Percentiles rank a stretch among this genome's conserved stretches.
Evolutionary conservation across 2,329 filamentous ascomycete genomes (phyloP).

Genomic region (Blastomyces percursus): DNA sequence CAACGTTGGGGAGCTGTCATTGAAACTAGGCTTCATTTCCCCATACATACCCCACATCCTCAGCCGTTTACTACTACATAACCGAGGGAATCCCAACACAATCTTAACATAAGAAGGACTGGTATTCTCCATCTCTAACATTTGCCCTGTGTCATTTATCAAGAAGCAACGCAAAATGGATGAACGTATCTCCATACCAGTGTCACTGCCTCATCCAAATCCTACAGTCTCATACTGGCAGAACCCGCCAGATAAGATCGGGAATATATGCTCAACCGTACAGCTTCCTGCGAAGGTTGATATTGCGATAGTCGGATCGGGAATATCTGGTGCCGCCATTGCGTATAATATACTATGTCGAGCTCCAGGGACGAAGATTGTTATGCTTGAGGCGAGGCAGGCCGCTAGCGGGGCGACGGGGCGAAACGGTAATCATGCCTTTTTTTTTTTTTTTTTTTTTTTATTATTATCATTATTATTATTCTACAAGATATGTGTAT

Average conservation of each 20-base stretch:
- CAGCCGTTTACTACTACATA: background rate
- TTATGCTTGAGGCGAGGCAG: conserved; percentile 33
- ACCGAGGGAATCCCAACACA: background rate
- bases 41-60: background rate
- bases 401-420: conserved; percentile 15
- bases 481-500: background rate
- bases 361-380: conserved; percentile 18
- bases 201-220: conserved; percentile 17
- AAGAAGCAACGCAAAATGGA: conserved; percentile 8
- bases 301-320: conserved; percentile 31
- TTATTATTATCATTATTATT: too few relatives aligned
- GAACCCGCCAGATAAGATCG: conserved; percentile 24
- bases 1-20: background rate
- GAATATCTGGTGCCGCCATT: conserved; percentile 28
- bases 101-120: background rate
- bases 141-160: background rate
- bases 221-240: conserved; percentile 25
- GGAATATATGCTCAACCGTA: conserved; percentile 16
- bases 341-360: conserved; percentile 22
- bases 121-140: too few relatives aligned
- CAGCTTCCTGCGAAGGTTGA: conserved; percentile 22
- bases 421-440: conserved; percentile 12
- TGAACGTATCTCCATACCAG: conserved; percentile 12
- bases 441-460: background rate
- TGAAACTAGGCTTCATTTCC: background rate